Percentiles rank a stretch among this genome's conserved stretches.
These are phyloP conservation scores for Yamadazyma mexicana DNA, from an alignment of 1,139 yeast genomes.

Conservation along the genomic window DNA sequence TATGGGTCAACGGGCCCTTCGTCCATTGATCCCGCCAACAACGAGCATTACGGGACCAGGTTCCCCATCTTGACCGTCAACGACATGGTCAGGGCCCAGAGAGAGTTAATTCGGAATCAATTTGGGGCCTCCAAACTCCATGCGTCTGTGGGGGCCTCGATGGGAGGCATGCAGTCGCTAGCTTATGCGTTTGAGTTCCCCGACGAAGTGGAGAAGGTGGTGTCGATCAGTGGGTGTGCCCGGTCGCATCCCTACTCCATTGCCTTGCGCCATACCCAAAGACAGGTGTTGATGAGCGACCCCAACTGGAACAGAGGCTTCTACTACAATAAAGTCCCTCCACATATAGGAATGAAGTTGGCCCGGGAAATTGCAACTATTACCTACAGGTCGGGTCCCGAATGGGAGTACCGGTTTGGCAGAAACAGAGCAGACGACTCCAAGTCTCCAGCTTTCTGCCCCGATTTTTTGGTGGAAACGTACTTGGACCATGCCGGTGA, in stretches of 20 bases:
- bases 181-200: conserved; percentile 88
- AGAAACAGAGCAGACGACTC: conserved; percentile 82
- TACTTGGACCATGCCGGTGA: conserved; percentile 94
- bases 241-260: conserved; percentile 92
- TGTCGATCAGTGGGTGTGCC: conserved; percentile 88
- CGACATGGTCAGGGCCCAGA: conserved; percentile 91
- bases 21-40: conserved; percentile 70
- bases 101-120: conserved; percentile 59
- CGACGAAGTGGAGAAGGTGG: conserved; percentile 66
- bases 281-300: conserved; percentile 93
- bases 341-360: conserved; percentile 92
- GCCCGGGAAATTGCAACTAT: conserved; percentile 94
- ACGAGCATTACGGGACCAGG: conserved; percentile 72
- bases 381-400: conserved; percentile 93
- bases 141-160: conserved; percentile 88
- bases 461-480: conserved; percentile 89
- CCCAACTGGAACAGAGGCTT: conserved; percentile 93
- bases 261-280: conserved; percentile 89
- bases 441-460: conserved; percentile 82
- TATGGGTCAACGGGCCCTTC: conserved; percentile 96
- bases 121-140: conserved; percentile 64
- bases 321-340: conserved; percentile 77
- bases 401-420: conserved; percentile 93
- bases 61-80: conserved; percentile 85
- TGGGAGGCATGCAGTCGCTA: conserved; percentile 97